Base-by-base conservation (phyloP, 495 filamentous ascomycete genomes). In the Viridothelium virens region DNA sequence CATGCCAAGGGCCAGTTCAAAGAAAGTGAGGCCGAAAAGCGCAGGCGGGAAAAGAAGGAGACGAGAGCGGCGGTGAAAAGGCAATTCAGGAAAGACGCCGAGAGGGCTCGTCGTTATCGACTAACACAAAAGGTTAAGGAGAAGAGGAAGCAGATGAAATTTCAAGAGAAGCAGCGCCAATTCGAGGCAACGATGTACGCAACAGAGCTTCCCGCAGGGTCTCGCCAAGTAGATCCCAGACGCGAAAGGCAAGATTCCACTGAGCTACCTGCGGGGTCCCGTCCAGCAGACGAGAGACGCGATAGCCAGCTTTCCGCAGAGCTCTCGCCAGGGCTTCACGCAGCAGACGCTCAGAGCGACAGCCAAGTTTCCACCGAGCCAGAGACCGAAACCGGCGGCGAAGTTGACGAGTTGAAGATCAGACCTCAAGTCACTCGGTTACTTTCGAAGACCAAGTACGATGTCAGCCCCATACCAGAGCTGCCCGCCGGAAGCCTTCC, bases 1-100 rank as follows among this genome's bases (percentile, higher is more conserved):
- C 90, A 95, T 71, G 87, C 86, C 44, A 92, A 92, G 74, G 89
- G 87, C 18, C 82, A 87, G 31, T 79, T 87, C 33, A 74, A 79
- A 38, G 87, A 91, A 69, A 85, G 85, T 4, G 79, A 86, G n/a
- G 79, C 82, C 64, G 87, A 91, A 71, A 87, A 85, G 74, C 70
- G 75, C 37, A 71, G 67, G 25, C 77, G 75, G 10, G 75, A 84
- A 61, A 76, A 79, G 53, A 75, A 82, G 41, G 69, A 78, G 62
- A 75, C 75, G 10, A 69, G 62, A 48, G 31, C 7, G 63, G 78
- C 79, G 47, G 80, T 79, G 66, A 71, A 65, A 33, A 68, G 69
- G 64, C 65, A 71, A 59, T 63, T 63, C 37, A 67, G 72, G 53
- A 64, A 72, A 63, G 69, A 67, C 63, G 62, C 69, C 46, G 70